A percentile compares a stretch with the other conserved stretches of the same genome.
Evolutionary conservation across 352 stramenopile genomes (phyloP).

Genomic region (Phytopythium mirpurense): DNA sequence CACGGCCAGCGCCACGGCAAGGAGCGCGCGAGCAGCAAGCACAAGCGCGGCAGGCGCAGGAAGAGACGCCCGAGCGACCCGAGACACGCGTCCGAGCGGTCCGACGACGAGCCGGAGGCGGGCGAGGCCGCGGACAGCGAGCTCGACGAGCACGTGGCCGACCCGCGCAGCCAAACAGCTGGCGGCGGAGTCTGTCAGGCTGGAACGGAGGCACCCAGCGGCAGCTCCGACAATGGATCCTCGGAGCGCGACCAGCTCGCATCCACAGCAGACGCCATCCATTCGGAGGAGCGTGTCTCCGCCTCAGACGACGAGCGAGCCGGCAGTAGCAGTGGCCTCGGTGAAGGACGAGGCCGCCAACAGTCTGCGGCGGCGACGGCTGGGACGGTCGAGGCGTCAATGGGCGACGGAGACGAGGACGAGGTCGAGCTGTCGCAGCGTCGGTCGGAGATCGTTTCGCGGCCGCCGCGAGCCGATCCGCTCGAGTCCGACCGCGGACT

Average conservation of each 20-base stretch:
- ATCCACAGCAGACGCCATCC: neutral
- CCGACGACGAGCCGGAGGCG: neutral
- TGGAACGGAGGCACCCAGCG: neutral
- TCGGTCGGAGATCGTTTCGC: neutral
- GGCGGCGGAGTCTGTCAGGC: neutral
- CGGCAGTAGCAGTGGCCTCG: neutral
- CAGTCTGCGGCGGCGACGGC: neutral
- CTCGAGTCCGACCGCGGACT: neutral
- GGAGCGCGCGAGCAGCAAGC: neutral
- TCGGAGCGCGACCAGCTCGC: neutral
- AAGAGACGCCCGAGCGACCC: neutral
- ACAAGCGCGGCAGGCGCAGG: neutral
- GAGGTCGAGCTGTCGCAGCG: neutral
- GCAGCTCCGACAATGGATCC: neutral
- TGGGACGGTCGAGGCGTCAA: neutral
- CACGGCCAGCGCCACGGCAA: neutral
- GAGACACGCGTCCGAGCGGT: neutral
- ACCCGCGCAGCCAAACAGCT: neutral
- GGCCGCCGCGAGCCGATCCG: neutral
- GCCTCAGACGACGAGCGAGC: neutral
- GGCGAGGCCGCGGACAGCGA: neutral
- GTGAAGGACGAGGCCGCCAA: neutral
- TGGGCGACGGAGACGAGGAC: neutral
- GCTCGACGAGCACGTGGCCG: neutral
- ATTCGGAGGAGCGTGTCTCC: neutral